Conservation (phyloP, 140 eudicot genomes). For the Erigeron philadelphicus region DNA sequence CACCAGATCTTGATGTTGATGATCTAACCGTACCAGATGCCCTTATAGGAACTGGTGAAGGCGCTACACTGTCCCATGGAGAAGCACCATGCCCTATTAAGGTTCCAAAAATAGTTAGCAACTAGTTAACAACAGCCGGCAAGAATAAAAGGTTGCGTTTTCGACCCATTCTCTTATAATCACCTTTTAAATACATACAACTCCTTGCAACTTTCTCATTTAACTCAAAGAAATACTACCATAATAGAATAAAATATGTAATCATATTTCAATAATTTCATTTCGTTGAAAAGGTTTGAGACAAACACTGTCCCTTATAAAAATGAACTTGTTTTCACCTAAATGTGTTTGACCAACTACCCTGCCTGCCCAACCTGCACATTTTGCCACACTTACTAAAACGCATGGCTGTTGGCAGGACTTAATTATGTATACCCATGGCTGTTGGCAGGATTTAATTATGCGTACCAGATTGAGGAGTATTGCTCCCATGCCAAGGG, state of each 20-base stretch:
- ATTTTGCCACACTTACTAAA: slow-evolving; percentile 1
- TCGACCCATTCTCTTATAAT: background rate
- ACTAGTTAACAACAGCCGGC: slow-evolving; percentile 4
- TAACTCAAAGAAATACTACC: too few relatives aligned
- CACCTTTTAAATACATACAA: background rate
- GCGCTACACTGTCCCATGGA: slow-evolving; percentile 89
- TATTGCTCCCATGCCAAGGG: slow-evolving; percentile 81
- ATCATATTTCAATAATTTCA: too few relatives aligned
- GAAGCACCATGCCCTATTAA: slow-evolving; percentile 49
- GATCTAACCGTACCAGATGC: slow-evolving; percentile 84
- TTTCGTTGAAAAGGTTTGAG: too few relatives aligned
- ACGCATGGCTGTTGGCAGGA: background rate
- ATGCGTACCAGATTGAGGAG: slow-evolving; percentile 64
- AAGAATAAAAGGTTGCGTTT: background rate
- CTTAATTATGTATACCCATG: slow-evolving; percentile 35
- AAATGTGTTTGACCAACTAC: background rate
- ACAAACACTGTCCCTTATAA: too few relatives aligned
- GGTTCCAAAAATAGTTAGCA: slow-evolving; percentile 16
- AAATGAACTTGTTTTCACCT: too few relatives aligned
- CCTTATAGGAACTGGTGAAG: slow-evolving; percentile 90
- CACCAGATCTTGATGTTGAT: slow-evolving; percentile 53
- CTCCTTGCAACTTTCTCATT: background rate
- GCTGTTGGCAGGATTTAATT: background rate
- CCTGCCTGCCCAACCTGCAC: background rate
- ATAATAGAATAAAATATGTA: too few relatives aligned